These are phyloP conservation scores for Globisporangium ultimum DNA, from an alignment of 352 stramenopile genomes.

Conservation along the genomic window DNA sequence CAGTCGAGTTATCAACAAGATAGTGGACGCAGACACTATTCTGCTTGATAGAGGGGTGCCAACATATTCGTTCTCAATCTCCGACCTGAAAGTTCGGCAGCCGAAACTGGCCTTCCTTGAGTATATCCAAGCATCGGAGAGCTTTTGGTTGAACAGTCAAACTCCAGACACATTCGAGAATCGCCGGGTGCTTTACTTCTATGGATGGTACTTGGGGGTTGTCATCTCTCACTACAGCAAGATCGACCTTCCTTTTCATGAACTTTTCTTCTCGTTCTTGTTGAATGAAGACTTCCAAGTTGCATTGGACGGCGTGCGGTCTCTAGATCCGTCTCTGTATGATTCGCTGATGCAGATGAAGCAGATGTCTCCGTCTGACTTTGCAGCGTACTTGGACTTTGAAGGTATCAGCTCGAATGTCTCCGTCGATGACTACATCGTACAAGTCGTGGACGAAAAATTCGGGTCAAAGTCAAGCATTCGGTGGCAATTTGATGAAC, in stretches of 20 bases:
- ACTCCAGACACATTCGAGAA: slow-evolving; percentile 29
- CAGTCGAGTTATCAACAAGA: slow-evolving; percentile 46
- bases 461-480: slow-evolving; percentile 42
- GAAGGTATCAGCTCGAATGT: slow-evolving; percentile 36
- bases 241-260: slow-evolving; percentile 37
- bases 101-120: slow-evolving; percentile 39
- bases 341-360: slow-evolving; percentile 46
- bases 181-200: slow-evolving; percentile 34
- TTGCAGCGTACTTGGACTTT: slow-evolving; percentile 50
- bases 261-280: slow-evolving; percentile 50
- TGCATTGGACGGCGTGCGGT: slow-evolving; percentile 39
- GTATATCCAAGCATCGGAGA: slow-evolving; percentile 60
- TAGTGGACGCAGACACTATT: slow-evolving; percentile 31
- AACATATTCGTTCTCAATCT: slow-evolving; percentile 31
- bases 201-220: slow-evolving; percentile 62
- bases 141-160: slow-evolving; percentile 58
- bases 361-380: slow-evolving; percentile 42
- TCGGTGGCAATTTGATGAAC: slow-evolving; percentile 41
- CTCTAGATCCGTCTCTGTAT: slow-evolving; percentile 40
- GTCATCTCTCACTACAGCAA: slow-evolving; percentile 41
- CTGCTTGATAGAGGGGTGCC: slow-evolving; percentile 45
- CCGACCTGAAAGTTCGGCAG: slow-evolving; percentile 38
- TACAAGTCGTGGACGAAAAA: slow-evolving; percentile 37
- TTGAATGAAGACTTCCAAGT: slow-evolving; percentile 27
- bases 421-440: slow-evolving; percentile 47